Evolutionary conservation across 768 basidiomycete species (phyloP), one percentile per base, ranked within the genome.

Genomic region (Suillus lakei): DNA sequence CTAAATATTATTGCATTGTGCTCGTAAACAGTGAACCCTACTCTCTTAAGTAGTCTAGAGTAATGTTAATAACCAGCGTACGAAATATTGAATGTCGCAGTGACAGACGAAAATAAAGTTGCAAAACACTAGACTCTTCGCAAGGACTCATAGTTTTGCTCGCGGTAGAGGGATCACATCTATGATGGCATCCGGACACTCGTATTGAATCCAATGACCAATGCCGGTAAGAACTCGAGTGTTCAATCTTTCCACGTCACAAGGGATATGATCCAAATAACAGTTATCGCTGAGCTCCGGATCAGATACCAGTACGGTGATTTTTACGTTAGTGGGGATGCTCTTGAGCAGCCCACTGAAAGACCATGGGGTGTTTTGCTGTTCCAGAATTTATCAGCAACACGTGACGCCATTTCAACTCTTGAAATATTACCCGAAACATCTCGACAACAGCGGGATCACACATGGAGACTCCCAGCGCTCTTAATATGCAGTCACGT

Each of bases 131-230:
- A 26, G 26, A 26, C 13, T 50, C 26, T n/a, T n/a, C 2, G 43
- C 18, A 9, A 43, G 8, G 23, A 13, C 46, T 30, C 50, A 41
- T 13, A 28, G 34, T 15, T 38, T 59, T n/a, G 9, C 21, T 59
- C 34, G 7, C 23, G 28, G 10, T 36, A 46, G 21, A 26, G 67
- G 64, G 53, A 61, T 61, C 21, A 30, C 41, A 44, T 43, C 15
- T 48, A 18, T 18, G 44, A 32, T 28, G 21, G 65, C 53, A 63
- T 67, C 50, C 36, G 16, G 46, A 62, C 26, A 51, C 44, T 46
- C 39, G 64, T 51, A 64, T 64, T 58, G 61, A 32, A 32, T 54
- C 30, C 53, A 32, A 18, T 21, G 18, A 21, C 30, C 18, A n/a
- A 13, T 54, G 30, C 30, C 21, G 9, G 21, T 32, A 18, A 54